Evolutionary conservation across 306 rosid species (phyloP).

Genomic region (Dalbergia cochinchinensis): DNA sequence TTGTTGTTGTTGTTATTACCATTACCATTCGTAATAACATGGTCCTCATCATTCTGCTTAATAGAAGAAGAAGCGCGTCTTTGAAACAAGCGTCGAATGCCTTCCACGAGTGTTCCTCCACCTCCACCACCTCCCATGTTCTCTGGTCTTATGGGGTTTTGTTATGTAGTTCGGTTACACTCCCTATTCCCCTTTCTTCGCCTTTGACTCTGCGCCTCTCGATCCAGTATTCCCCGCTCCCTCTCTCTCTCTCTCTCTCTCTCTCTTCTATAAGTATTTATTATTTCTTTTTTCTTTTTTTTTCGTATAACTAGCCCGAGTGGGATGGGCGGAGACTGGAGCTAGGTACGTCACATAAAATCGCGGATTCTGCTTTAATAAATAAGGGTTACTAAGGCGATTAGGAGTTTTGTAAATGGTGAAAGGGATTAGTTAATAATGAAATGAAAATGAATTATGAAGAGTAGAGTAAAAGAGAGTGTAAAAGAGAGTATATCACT

Average conservation of each 20-base stretch:
- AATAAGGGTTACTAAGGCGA: too few relatives aligned
- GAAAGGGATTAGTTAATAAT: too few relatives aligned
- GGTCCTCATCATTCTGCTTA: background rate
- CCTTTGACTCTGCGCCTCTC: conserved; percentile 34
- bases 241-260: background rate
- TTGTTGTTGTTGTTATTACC: background rate
- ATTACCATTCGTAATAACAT: background rate
- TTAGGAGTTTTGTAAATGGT: too few relatives aligned
- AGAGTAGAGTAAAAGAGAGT: too few relatives aligned
- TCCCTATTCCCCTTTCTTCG: conserved; percentile 15
- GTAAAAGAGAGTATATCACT: too few relatives aligned
- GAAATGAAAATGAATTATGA: too few relatives aligned
- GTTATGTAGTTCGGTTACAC: background rate
- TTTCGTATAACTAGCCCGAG: background rate
- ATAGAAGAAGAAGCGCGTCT: conserved; percentile 42
- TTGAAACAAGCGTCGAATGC: conserved; percentile 60
- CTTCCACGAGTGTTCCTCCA: conserved; percentile 57
- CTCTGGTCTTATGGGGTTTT: background rate
- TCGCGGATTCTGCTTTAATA: too few relatives aligned
- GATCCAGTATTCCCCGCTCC: conserved; percentile 27
- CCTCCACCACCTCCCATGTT: conserved; percentile 45
- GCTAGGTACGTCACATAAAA: background rate
- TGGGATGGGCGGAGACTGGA: background rate
- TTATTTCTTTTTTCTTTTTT: too few relatives aligned
- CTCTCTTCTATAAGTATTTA: background rate